phyloP scores from a whole-genome alignment of 78 protist species.

The Dictyostelium citrinum region DNA sequence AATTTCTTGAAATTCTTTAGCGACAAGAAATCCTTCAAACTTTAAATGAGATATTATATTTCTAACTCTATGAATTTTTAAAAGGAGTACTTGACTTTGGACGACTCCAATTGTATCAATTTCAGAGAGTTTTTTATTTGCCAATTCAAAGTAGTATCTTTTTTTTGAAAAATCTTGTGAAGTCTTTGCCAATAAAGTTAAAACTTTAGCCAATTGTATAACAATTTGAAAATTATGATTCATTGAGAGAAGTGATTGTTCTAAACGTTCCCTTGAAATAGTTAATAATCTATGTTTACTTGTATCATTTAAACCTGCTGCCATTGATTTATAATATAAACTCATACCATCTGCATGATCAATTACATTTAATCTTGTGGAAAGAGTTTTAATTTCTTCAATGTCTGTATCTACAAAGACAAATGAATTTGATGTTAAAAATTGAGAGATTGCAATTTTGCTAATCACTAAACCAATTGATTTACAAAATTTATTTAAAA shows the following conservation, averaged over 20 bases:
- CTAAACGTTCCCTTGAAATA: slow-evolving; percentile 1
- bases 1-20: not conserved
- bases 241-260: slow-evolving; percentile 33
- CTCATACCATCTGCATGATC: slow-evolving; percentile 78
- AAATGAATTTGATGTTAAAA: not conserved
- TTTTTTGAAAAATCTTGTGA: not conserved
- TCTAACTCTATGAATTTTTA: slow-evolving; percentile 6
- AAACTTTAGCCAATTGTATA: slow-evolving; percentile 45
- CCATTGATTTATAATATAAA: slow-evolving; percentile 45
- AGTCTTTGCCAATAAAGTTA: slow-evolving; percentile 1
- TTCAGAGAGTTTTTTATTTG: not conserved
- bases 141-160: not conserved
- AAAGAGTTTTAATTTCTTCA: slow-evolving; percentile 8
- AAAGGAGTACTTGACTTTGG: not conserved
- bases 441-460: not conserved
- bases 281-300: slow-evolving; percentile 1
- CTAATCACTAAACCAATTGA: slow-evolving; percentile 39
- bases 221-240: slow-evolving; percentile 26
- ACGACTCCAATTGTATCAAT: slow-evolving; percentile 26
- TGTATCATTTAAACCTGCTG: not conserved
- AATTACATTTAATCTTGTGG: slow-evolving; percentile 44
- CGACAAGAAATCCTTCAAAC: too few relatives aligned
- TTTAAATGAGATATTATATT: not conserved
- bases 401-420: slow-evolving; percentile 68
- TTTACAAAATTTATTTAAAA: not conserved